Evolutionary conservation across 495 filamentous ascomycete species (phyloP), one percentile per base, ranked within the genome.

Genomic region (Daldinia concentrica): DNA sequence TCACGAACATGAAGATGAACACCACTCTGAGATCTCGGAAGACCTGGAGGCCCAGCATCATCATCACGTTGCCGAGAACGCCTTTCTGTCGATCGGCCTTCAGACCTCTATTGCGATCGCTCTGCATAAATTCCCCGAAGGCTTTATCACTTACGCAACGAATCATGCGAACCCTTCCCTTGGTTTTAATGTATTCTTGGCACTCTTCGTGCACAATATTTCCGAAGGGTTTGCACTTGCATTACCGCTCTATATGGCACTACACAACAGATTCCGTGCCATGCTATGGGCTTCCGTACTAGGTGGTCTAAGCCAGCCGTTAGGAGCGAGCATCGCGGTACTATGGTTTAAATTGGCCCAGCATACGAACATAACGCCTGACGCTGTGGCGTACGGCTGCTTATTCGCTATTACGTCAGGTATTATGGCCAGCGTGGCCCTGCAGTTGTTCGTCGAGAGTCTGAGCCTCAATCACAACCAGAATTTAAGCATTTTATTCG

Each of bases 81-180:
- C 92, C 24, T 98, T 97, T 77, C 84, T 98, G 52, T 92, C 91
- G 51, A 95, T 98, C 62, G 93, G 95, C 14, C 86, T 98, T 5
- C 95, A 98, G 79, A 98, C 95, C 0, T 92, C 91, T 8, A 88
- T 97, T 56, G 96, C 95, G 48, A 98, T 99, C 74, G 93, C 95
- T 8, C 82, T 99, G 1, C 95, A 99, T 82, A 99, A 99, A 77
- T 90, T 98, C 19, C 95, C 96, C 4, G 95, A 99, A 80, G 95
- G 95, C 29, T 98, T 99, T 81, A 98, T 99, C 64, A 99, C 96
- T 30, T 99, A 95, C 78, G 95, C 95, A 8, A 98, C 95, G 12
- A 99, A 98, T 79, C 96, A 99, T 69, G 96, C 93, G 32, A 97
- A 91, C 74, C 93, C 95, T 0, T 82, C 83, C 0, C 89, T 99